Evolutionary conservation across 257 asterid species (phyloP).

Genomic region (Paulownia fortunei): DNA sequence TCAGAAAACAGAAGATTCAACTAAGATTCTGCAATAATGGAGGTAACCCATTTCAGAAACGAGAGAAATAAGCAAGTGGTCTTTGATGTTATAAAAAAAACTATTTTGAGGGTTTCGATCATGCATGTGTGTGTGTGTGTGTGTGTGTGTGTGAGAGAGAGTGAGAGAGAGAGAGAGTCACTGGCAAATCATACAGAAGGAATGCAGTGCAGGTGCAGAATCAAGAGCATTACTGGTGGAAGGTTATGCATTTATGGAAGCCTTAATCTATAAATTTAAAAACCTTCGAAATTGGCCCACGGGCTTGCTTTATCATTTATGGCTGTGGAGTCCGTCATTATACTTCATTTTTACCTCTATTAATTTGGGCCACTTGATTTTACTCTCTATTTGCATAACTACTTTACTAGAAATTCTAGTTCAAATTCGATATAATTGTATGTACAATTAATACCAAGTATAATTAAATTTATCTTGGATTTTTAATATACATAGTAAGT

Average conservation of each 20-base stretch:
- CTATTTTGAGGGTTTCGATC: neutral
- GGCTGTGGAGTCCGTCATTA: too few relatives aligned
- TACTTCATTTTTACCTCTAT: too few relatives aligned
- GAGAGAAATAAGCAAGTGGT: neutral
- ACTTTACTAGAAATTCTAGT: too few relatives aligned
- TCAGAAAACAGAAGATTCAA: neutral
- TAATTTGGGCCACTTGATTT: too few relatives aligned
- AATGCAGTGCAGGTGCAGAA: neutral
- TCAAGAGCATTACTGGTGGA: neutral
- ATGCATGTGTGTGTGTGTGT: slow-evolving; percentile 17
- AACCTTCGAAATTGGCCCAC: neutral
- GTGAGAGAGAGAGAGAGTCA: neutral
- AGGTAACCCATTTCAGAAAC: neutral
- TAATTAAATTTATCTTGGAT: too few relatives aligned
- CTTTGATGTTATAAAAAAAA: neutral
- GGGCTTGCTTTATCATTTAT: neutral
- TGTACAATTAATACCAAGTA: too few relatives aligned
- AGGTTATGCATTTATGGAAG: neutral
- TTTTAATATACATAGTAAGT: too few relatives aligned
- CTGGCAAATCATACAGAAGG: neutral
- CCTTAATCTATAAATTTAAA: too few relatives aligned
- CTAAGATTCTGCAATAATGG: neutral
- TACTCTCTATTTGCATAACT: too few relatives aligned
- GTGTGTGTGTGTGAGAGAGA: neutral
- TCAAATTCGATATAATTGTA: too few relatives aligned